Evolutionary conservation across 495 filamentous ascomycete species (phyloP), one percentile per base, ranked within the genome.

Genomic region (Geopyxis carbonaria): DNA sequence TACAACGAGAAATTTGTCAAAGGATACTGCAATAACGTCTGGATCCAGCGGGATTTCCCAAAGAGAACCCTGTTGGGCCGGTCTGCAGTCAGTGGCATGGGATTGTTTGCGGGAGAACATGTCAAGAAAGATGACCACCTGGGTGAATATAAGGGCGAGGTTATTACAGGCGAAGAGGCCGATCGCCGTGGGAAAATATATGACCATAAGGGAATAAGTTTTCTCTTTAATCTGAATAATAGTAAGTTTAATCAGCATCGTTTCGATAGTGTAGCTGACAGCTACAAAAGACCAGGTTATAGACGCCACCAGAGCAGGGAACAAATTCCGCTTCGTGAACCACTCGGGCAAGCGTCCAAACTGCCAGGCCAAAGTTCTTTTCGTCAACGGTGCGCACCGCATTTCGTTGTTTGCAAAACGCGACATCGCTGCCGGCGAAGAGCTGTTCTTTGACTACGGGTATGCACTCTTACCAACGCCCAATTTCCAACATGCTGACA

Each of bases 101-200:
- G 78, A 2, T 60, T 80, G 0, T 82, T 72, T 38, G 60, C 68
- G 3, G 72, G 68, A 3, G 75, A 80, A 49, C 53, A 70, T 24
- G 65, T 78, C 14, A 62, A 63, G 15, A 62, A 64, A 39, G 66
- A 69, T 21, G 68, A 72, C 21, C 80, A 70, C 45, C 52, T 84
- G 15, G 73, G 76, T 16, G 78, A 84, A 53, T 82, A 84, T 50
- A 71, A 70, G 19, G 78, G 78, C 16, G 78, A 83, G 45, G 60
- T 80, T 4, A 70, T 81, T 24, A 71, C 70, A 1, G 61, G 64
- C 22, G 62, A 66, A 21, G 78, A 83, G 52, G 68, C 67, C 0
- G 71, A 78, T 5, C 67, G 78, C 1, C 66, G 78, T 10, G 71
- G 70, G 20, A 67, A 69, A 7, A 68, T 80, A 22, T 75, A 80